Base-by-base conservation (phyloP, 1,284 basidiomycete species). In the Rhodotorula mucilaginosa region DNA sequence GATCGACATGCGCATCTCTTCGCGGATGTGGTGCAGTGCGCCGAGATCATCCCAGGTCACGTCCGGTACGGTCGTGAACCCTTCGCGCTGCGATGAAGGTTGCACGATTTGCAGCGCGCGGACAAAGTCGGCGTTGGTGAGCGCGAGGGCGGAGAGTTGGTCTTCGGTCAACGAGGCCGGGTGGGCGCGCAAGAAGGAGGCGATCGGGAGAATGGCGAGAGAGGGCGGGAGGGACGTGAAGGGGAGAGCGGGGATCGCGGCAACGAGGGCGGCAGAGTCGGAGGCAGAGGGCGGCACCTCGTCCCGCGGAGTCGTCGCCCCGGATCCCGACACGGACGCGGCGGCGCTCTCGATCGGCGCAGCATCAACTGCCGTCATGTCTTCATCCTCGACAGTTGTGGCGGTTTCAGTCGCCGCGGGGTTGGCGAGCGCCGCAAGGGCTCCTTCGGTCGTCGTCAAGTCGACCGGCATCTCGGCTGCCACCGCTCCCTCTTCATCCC, bases 1-100 rank as follows among this genome's bases (percentile, higher is more conserved):
- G 74, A 99, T 92, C 21, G 93, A 92, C 93, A 98, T 97, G 77
- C 94, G 90, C 54, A 99, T 85, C 82, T 97, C 96, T 75, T 96
- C 92, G 34, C 95, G 85, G 2, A 89, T 92, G 2, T 83, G 85
- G 74, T 91, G 88, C 26, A 98, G 84, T 1, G 96, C 96, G n/a
- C 97, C 97, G 54, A 99, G 87, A 78, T 98, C 94, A 1, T 89
- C 85, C 94, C 96, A 99, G 0, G 91, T 91, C 0, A 98, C 92
- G 78, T 96, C 92, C 0, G 97, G 96, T 0, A 97, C 90, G 0
- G 95, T 98, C 4, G 96, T 90, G 77, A 99, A 99, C 5, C 97
- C 97, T 84, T 99, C 96, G 65, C 96, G 90, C 80, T 96, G 96
- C 12, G 95, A 93, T 0, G 93, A 97, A 0, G 96, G 96, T 80